Evolutionary conservation across 495 filamentous ascomycete genomes (phyloP).

Genomic region (Aspergillus cavernicola): DNA sequence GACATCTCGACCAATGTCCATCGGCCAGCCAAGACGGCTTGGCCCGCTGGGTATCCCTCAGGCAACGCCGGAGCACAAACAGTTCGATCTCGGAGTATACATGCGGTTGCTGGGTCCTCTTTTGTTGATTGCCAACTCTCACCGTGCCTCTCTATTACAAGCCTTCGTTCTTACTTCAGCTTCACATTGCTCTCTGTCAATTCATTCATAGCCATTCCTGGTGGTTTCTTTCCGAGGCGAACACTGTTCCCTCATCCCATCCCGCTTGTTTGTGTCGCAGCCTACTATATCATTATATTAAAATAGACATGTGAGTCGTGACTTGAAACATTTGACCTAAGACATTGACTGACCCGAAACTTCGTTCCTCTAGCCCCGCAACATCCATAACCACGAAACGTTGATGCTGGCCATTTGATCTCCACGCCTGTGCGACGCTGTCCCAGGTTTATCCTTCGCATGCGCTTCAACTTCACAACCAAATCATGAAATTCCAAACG

Average conservation of each 20-base stretch:
- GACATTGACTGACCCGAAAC: neutral
- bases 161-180: neutral
- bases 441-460: neutral
- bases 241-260: neutral
- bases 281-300: neutral
- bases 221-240: neutral
- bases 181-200: neutral
- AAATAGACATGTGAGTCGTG: neutral
- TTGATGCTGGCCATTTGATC: neutral
- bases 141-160: neutral
- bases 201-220: neutral
- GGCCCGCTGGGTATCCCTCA: constrained; percentile 18
- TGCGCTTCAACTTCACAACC: constrained; percentile 15
- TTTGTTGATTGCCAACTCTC: constrained; percentile 6
- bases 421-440: neutral
- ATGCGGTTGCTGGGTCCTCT: constrained; percentile 7
- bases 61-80: constrained; percentile 19
- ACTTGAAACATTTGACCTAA: neutral
- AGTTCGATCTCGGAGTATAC: neutral
- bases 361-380: neutral
- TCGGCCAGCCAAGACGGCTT: constrained; percentile 9
- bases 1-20: neutral
- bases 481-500: constrained; percentile 36
- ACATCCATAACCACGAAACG: neutral
- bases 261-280: neutral